Percentiles rank a stretch among this genome's conserved stretches.
Conservation (phyloP, 495 filamentous ascomycete genomes). For the Rhizodiscina lignyota region DNA sequence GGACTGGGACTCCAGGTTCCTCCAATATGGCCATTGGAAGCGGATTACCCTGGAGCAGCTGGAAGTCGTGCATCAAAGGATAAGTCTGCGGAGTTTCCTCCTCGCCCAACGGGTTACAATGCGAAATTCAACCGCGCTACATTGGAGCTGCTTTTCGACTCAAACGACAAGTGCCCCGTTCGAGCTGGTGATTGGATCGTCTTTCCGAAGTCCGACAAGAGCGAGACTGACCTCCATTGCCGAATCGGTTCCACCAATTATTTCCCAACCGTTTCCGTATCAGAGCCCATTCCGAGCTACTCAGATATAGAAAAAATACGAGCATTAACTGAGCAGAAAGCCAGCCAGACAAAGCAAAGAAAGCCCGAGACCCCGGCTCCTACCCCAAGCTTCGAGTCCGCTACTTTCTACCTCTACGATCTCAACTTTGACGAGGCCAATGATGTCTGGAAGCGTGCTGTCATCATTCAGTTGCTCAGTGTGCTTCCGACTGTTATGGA, state of each 20-base stretch:
- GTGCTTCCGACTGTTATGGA: constrained; percentile 48
- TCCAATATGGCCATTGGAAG: background rate
- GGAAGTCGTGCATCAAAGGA: too few species aligned
- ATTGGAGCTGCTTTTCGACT: constrained; percentile 13
- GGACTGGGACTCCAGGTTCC: constrained; percentile 61
- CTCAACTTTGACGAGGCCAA: constrained; percentile 38
- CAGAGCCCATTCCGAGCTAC: constrained; percentile 11
- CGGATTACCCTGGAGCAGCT: background rate
- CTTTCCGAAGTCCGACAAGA: constrained; percentile 12
- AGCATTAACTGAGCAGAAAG: background rate
- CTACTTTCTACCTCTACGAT: constrained; percentile 29
- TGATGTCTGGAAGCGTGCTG: constrained; percentile 28
- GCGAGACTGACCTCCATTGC: constrained; percentile 20
- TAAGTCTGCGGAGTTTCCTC: too few species aligned
- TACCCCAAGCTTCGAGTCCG: constrained; percentile 4
- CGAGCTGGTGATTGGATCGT: constrained; percentile 42
- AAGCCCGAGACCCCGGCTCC: constrained; percentile 3
- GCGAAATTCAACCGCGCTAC: background rate
- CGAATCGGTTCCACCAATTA: constrained; percentile 23
- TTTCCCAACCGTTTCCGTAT: constrained; percentile 17
- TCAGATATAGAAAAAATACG: background rate
- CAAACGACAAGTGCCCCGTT: constrained; percentile 19
- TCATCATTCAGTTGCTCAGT: constrained; percentile 43
- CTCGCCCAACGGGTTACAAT: background rate
- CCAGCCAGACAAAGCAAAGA: background rate